phyloP scores from a whole-genome alignment of 2,329 filamentous ascomycete species.

The Cladosporium oxysporum region DNA sequence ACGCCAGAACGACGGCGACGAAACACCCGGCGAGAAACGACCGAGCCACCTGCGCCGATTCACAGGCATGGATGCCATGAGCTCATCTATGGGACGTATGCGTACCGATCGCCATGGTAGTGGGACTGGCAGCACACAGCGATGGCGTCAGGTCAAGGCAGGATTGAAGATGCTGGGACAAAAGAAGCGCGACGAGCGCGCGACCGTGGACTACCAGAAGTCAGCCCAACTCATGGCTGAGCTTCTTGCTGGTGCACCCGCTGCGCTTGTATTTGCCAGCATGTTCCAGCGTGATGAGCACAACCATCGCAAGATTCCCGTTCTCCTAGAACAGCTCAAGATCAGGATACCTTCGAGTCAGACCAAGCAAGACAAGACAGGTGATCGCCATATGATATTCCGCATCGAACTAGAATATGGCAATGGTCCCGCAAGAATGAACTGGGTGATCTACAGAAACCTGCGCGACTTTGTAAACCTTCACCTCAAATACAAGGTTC shows the following conservation, averaged over 20 bases:
- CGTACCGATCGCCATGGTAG: conserved; percentile 50
- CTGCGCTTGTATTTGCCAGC: conserved; percentile 89
- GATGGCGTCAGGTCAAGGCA: conserved; percentile 92
- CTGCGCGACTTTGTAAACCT: conserved; percentile 89
- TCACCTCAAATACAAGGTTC: conserved; percentile 89
- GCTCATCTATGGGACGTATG: conserved; percentile 45
- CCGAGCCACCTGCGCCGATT: conserved; percentile 50
- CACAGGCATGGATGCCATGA: conserved; percentile 45
- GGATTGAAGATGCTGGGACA: conserved; percentile 76
- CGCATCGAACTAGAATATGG: conserved; percentile 94
- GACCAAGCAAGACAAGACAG: conserved; percentile 60
- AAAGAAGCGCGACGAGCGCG: conserved; percentile 81
- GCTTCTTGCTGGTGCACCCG: conserved; percentile 85
- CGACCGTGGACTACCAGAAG: conserved; percentile 86
- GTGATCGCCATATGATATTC: conserved; percentile 78
- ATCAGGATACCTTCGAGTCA: conserved; percentile 80
- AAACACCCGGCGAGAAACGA: conserved; percentile 40
- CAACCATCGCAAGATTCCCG: conserved; percentile 90
- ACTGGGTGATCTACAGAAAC: conserved; percentile 87
- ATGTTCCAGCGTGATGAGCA: conserved; percentile 98
- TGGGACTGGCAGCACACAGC: conserved; percentile 62
- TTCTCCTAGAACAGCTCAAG: conserved; percentile 92
- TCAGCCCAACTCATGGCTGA: conserved; percentile 97
- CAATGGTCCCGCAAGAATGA: conserved; percentile 92
- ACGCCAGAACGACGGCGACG: conserved; percentile 31